Conservation (phyloP, 1,284 basidiomycete species). For the Puccinia hordei region DNA sequence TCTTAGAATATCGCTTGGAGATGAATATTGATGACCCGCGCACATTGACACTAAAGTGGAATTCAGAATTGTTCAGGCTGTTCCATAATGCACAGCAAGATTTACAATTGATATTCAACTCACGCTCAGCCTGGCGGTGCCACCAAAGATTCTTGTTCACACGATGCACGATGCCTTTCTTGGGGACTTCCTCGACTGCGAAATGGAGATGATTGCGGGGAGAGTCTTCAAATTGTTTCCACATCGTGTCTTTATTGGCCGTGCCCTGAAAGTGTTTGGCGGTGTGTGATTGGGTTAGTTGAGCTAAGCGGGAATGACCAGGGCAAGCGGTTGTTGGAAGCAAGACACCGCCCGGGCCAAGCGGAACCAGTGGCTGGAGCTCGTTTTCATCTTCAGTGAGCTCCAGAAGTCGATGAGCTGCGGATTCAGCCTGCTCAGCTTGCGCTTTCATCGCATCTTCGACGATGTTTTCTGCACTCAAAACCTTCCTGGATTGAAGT, state of each 20-base stretch:
- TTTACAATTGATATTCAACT: not conserved
- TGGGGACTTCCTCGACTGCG: not conserved
- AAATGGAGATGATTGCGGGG: slow-evolving; percentile 7
- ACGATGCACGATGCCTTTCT: slow-evolving; percentile 6
- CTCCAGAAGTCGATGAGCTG: slow-evolving; percentile 76
- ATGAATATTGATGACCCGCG: slow-evolving; percentile 8
- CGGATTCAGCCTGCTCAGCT: slow-evolving; percentile 83
- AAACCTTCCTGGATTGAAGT: slow-evolving; percentile 18
- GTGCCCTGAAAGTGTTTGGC: not conserved
- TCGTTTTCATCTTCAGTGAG: slow-evolving; percentile 67
- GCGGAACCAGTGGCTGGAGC: slow-evolving; percentile 28
- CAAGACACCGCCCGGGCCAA: slow-evolving; percentile 50
- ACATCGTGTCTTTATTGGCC: slow-evolving; percentile 5
- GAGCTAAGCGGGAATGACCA: not conserved
- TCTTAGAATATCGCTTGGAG: slow-evolving; percentile 16
- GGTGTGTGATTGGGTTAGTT: slow-evolving; percentile 7
- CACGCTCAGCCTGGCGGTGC: slow-evolving; percentile 50
- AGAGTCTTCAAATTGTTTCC: slow-evolving; percentile 39
- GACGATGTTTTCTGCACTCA: slow-evolving; percentile 64
- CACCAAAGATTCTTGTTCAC: slow-evolving; percentile 48
- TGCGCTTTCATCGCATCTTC: slow-evolving; percentile 80
- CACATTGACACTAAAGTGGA: slow-evolving; percentile 44
- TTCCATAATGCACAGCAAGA: not conserved
- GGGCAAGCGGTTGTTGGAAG: slow-evolving; percentile 10
- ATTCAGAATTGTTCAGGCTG: slow-evolving; percentile 1